Percentiles rank a stretch among this genome's conserved stretches.
These are phyloP conservation scores for Botrytis byssoidea DNA, from an alignment of 2,329 filamentous ascomycete genomes.

Conservation along the genomic window DNA sequence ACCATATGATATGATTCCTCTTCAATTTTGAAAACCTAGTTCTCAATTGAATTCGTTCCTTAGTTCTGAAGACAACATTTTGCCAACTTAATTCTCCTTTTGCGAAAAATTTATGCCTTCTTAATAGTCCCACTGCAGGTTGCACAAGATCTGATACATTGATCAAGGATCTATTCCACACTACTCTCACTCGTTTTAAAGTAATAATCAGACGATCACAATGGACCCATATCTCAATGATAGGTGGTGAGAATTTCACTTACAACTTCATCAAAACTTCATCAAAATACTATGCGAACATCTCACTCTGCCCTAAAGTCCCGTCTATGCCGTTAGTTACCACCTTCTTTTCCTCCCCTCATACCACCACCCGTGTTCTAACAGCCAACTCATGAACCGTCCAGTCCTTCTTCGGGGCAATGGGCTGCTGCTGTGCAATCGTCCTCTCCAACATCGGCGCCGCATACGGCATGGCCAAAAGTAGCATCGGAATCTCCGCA, in stretches of 20 bases:
- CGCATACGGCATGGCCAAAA: neutral
- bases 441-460: neutral
- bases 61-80: neutral
- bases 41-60: neutral
- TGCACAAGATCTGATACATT: neutral
- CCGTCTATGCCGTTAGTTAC: neutral
- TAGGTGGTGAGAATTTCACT: neutral
- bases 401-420: neutral
- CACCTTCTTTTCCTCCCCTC: neutral
- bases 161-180: neutral
- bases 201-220: neutral
- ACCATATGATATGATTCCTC: neutral
- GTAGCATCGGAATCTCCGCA: neutral
- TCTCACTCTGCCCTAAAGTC: neutral
- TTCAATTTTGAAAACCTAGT: neutral
- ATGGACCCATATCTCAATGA: neutral
- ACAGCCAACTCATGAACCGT: neutral
- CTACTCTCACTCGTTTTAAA: neutral
- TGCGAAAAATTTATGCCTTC: neutral
- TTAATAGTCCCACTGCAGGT: neutral
- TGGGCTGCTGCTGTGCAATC: neutral
- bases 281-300: neutral
- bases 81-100: neutral
- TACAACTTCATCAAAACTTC: too few relatives aligned
- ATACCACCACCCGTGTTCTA: neutral